phyloP scores from a whole-genome alignment of 768 basidiomycete genomes.

The Krasilnikovozyma curviuscula region DNA sequence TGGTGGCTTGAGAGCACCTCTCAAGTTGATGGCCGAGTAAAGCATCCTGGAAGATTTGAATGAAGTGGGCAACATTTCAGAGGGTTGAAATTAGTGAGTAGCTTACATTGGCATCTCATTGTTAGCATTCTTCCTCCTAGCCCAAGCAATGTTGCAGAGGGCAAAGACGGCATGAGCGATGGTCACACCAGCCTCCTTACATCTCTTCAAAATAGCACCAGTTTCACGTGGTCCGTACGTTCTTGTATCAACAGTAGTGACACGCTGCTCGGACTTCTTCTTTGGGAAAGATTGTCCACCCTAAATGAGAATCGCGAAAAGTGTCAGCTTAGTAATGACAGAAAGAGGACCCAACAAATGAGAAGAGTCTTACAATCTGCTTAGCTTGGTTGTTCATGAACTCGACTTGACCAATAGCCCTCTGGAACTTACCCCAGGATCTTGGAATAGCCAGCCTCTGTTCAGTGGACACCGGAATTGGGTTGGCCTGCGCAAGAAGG shows the following conservation, averaged over 20 bases:
- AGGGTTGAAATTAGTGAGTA: background rate
- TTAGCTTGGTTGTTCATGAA: conserved; percentile 37
- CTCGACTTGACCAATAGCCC: conserved; percentile 38
- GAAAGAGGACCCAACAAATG: background rate
- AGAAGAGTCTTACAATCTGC: conserved; percentile 33
- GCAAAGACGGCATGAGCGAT: conserved; percentile 59
- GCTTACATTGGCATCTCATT: conserved; percentile 8
- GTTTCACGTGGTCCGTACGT: conserved; percentile 41
- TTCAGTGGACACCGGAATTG: conserved; percentile 36
- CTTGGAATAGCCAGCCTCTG: conserved; percentile 29
- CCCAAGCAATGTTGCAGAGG: conserved; percentile 56
- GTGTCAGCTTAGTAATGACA: background rate
- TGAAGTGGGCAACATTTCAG: conserved; percentile 27
- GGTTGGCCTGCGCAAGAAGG: conserved; percentile 11
- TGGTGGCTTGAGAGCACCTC: conserved; percentile 33
- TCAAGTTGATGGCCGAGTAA: conserved; percentile 67
- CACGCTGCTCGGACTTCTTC: conserved; percentile 22
- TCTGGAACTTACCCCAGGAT: conserved; percentile 29
- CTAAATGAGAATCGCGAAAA: conserved; percentile 21
- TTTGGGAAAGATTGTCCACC: conserved; percentile 57
- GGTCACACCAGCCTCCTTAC: conserved; percentile 52
- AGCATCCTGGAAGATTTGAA: conserved; percentile 38
- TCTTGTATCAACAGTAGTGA: conserved; percentile 51
- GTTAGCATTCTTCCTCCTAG: conserved; percentile 26
- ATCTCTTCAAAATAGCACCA: conserved; percentile 43